Base-by-base conservation (phyloP, 768 basidiomycete genomes). In the Boletus rex-veris region DNA sequence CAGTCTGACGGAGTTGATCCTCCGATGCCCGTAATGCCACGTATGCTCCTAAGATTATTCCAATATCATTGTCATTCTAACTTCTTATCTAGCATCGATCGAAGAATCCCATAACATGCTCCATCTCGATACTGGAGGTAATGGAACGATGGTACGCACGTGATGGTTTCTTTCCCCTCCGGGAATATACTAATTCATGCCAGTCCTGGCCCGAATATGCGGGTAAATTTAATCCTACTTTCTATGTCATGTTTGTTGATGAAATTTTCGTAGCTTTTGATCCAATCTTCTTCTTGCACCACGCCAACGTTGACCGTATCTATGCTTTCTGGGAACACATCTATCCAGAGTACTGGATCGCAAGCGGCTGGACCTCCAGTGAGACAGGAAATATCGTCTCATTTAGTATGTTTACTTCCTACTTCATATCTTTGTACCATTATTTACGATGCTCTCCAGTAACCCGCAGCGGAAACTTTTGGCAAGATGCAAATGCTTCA, bases 21-120 rank as follows among this genome's bases (percentile, higher is more conserved):
- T 21, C 45, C 45, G 14, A 45, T 45, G 45, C 28, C 53, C 2
- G 0, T 12, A 8, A 53, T 58, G 45, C 55, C 48, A 38, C 37
- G 60, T 61, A 50, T 8, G 54, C 3, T 7, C 16, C 15, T 4
- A 10, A 1, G 1, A 1, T 19, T 11, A 26, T 36, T 14, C 5
- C 4, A 40, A 16, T 15, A 18, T 42, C 1, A 4, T 21, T 5
- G 4, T 37, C 15, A 24, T 43, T 21, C 33, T 60, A 5, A 64
- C 15, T 0, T 45, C 0, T 43, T 15, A 15, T 31, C 4, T 38
- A 63, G 62, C 55, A 1, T 61, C 62, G 10, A 1, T 63, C 10
- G 62, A 63, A 40, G 62, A 64, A 36, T 24, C 62, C 31, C 62
- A 63, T 3, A 63, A 63, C 50, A 50, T 38, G 52, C 36, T 64